Evolutionary conservation across 1,139 yeast genomes (phyloP).

Genomic region (Taphrina confusa): DNA sequence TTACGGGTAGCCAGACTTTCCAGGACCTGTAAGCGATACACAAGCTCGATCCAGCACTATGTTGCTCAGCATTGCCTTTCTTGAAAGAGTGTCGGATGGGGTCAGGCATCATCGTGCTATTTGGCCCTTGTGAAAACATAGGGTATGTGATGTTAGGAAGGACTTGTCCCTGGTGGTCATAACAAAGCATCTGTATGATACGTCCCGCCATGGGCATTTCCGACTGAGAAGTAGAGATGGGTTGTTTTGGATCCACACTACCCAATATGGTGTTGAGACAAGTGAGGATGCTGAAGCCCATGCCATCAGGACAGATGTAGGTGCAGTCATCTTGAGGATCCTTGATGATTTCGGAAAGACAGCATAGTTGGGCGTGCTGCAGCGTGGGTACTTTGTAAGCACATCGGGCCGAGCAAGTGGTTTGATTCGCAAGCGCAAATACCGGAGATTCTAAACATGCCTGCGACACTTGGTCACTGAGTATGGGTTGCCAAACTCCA

Average conservation of each 20-base stretch:
- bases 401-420: background rate
- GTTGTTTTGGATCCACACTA: background rate
- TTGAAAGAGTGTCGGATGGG: no score
- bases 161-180: background rate
- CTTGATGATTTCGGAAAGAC: background rate
- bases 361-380: conserved; percentile 13
- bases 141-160: background rate
- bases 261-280: conserved; percentile 11
- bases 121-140: no score
- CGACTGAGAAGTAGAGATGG: background rate
- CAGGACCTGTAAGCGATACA: no score
- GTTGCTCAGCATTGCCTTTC: no score
- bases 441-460: background rate
- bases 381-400: conserved; percentile 11
- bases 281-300: background rate
- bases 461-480: background rate
- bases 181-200: background rate
- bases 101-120: no score
- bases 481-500: conserved; percentile 2
- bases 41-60: no score
- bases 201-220: no score
- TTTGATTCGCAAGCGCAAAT: background rate
- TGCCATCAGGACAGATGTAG: background rate
- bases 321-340: conserved; percentile 20
- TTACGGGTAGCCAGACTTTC: no score